These are phyloP conservation scores for Pleoardoris graminearum DNA, from an alignment of 2,329 filamentous ascomycete species.

Conservation along the genomic window DNA sequence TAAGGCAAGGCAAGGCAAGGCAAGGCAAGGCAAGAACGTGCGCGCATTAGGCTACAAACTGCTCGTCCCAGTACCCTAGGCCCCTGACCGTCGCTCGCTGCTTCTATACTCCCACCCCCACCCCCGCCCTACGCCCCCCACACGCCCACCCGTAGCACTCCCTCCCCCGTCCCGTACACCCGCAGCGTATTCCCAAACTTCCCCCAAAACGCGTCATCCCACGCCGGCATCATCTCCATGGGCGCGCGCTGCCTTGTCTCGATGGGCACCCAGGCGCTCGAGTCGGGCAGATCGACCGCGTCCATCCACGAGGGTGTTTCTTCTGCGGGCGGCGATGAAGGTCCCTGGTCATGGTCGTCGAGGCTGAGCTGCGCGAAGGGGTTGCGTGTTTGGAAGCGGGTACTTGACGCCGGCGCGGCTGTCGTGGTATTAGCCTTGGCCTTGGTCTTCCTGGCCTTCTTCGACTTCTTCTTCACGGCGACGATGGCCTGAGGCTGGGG, in stretches of 20 bases:
- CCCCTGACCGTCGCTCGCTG: no score
- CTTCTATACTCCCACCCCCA: no score
- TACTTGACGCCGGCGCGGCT: background rate
- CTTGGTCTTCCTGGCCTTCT: conserved; percentile 19
- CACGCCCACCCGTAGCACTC: conserved; percentile 28
- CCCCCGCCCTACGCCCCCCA: no score
- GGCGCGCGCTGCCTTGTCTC: conserved; percentile 23
- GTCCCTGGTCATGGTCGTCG: background rate
- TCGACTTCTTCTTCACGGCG: conserved; percentile 16
- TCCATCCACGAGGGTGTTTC: conserved; percentile 22
- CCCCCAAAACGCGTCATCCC: conserved; percentile 59
- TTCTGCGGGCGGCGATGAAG: background rate
- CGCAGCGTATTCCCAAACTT: conserved; percentile 63
- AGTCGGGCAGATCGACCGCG: conserved; percentile 21
- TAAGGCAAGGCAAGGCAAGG: no score
- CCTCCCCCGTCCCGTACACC: conserved; percentile 63
- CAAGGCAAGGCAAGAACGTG: no score
- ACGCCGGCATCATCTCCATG: conserved; percentile 56
- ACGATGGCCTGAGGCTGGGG: background rate
- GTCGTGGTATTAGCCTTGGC: conserved; percentile 7
- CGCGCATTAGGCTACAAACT: no score
- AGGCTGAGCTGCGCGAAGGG: conserved; percentile 23
- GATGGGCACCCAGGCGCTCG: conserved; percentile 25
- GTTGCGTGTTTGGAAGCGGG: conserved; percentile 31
- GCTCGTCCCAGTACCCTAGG: no score